Base-by-base conservation (phyloP, 2,329 filamentous ascomycete species). In the Verticillium nubilum region DNA sequence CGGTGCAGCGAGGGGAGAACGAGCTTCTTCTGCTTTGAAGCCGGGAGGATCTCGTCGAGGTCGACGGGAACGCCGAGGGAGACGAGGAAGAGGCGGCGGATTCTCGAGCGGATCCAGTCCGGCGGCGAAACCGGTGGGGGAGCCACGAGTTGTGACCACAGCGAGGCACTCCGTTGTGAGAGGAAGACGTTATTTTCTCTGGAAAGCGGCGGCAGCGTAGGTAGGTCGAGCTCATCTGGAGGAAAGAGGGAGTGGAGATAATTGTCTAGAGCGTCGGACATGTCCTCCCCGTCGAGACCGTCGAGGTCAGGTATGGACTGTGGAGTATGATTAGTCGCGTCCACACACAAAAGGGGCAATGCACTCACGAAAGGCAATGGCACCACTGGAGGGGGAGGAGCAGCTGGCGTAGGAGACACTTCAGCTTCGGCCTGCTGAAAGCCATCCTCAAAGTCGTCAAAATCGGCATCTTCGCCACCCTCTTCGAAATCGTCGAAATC, bases 21-120 rank as follows among this genome's bases (percentile, higher is more conserved):
- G 19, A 99, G 87, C 72, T 98, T 98, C 82, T 98, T 98, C 73
- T 99, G 95, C 74, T 98, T 98, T 13, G 91, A 96, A 0, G 94
- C 93, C 0, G 95, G 95, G 7, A 99, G 84, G 59, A 99, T 98
- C 77, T 99, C 95, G 74, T 99, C 95, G 0, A 99, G 82, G 68
- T 99, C 95, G 52, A 99, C 92, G 1, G 95, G 95, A 0, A 99
- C 95, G 19, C 95, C 95, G 0, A 99, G 85, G 1, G 93, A 97
- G 58, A 99, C 93, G 50, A 99, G 86, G 72, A 99, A 99, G 27
- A 99, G 85, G 28, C 95, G 90, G 58, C 95, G 88, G 67, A 97
- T 99, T 57, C 93, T 91, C 57, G 92, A 97, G 64, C 95, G 91
- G 61, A 97, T 96, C 95, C 95, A 99, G 74, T 99, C 95, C 0